A percentile compares a stretch with the other conserved stretches of the same genome.
Evolutionary conservation across 2,329 filamentous ascomycete species (phyloP).

Genomic region (Trichoderma simmonsii): DNA sequence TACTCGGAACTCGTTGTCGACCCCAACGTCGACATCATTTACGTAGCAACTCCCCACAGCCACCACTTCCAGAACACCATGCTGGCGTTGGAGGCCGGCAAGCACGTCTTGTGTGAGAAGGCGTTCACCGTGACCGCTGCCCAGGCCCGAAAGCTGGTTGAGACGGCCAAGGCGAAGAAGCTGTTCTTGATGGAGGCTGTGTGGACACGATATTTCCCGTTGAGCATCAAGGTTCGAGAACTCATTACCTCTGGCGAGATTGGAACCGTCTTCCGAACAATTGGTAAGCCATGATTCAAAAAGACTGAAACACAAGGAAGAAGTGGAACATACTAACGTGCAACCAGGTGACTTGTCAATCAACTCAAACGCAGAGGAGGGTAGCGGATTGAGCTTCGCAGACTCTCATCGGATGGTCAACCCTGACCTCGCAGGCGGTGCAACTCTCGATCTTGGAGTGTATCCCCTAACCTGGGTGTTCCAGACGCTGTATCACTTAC

Average conservation of each 20-base stretch:
- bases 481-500: slow-evolving; percentile 81
- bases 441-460: slow-evolving; percentile 79
- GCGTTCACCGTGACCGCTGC: slow-evolving; percentile 79
- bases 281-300: slow-evolving; percentile 35
- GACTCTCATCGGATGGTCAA: slow-evolving; percentile 77
- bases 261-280: slow-evolving; percentile 59
- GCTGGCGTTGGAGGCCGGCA: slow-evolving; percentile 78
- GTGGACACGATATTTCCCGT: slow-evolving; percentile 85
- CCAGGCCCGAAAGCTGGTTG: slow-evolving; percentile 69
- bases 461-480: slow-evolving; percentile 90
- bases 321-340: background rate
- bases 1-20: slow-evolving; percentile 81
- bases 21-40: slow-evolving; percentile 77
- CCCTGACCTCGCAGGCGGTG: slow-evolving; percentile 75
- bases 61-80: slow-evolving; percentile 91
- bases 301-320: background rate
- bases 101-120: slow-evolving; percentile 90
- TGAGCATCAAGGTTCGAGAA: slow-evolving; percentile 72
- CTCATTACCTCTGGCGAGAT: slow-evolving; percentile 54
- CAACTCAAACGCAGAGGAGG: slow-evolving; percentile 48
- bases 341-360: slow-evolving; percentile 58
- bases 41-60: slow-evolving; percentile 85
- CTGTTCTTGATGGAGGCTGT: slow-evolving; percentile 83
- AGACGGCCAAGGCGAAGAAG: slow-evolving; percentile 68
- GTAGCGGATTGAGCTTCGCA: slow-evolving; percentile 52